Base-by-base conservation (phyloP, 2,329 filamentous ascomycete genomes). In the Monosporascus cannonballus region DNA sequence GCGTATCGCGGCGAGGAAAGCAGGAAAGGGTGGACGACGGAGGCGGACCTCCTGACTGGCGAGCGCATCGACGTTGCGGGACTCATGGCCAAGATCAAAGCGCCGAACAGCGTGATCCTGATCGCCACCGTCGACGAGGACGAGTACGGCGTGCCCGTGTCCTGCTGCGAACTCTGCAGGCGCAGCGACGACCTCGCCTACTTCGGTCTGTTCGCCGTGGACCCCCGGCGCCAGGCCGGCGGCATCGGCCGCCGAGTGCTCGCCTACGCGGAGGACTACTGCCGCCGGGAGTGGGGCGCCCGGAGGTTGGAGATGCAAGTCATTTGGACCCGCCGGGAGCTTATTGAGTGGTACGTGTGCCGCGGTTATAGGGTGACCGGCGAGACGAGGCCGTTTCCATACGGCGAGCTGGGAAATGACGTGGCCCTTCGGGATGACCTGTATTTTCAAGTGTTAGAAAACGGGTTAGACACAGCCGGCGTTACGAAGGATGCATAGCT, bases 171-270 rank as follows among this genome's bases (percentile, higher is more conserved):
- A 52, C 53, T 78, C 3, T 54, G 67, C 25, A 62, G 60, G 34
- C 64, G 60, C 18, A 54, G 56, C 25, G 55, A 56, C 27, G 61
- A 55, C 36, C 54, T 66, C 37, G 70, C 68, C 18, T 74, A 76
- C 61, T 76, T 79, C 49, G 75, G 74, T 49, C 67, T 78, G 37
- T 76, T 79, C 20, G 76, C 76, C 41, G 76, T 79, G 0, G 69
- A 74, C 38, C 72, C 73, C 2, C 51, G 51, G 4, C 56, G 64
- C 27, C 76, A 78, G 61, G 70, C 69, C 4, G 71, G 71, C 15
- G 76, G 76, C 0, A 59, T 79, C 45, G 76, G 76, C 0, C 60
- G 68, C 49, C 61, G 60, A 50, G 69, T 77, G 17, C 64, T 79
- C 17, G 64, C 59, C 1, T 59, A 67, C 38, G 75, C 74, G 0